Conservation (phyloP, 2,329 filamentous ascomycete species). For the Alternaria metachromatica region DNA sequence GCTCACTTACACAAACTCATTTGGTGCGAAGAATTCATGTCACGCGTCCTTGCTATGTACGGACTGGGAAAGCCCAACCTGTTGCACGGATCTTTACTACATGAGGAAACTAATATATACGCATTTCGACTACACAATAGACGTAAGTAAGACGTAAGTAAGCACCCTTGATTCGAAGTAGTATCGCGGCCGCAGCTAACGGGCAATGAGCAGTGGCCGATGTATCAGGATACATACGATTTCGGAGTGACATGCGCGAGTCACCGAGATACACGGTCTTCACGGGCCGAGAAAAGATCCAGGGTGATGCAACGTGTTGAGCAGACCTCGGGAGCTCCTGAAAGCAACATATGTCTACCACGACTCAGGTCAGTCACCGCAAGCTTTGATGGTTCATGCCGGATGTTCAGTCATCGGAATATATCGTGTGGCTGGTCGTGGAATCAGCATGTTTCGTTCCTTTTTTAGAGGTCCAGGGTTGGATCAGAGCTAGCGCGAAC, state of each 20-base stretch:
- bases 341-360: not conserved
- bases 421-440: not conserved
- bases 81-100: not conserved
- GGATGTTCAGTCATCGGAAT: not conserved
- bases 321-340: not conserved
- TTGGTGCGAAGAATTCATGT: not conserved
- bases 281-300: conserved; percentile 2
- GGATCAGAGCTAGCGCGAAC: conserved; percentile 6
- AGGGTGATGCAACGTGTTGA: conserved; percentile 3
- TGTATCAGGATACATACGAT: not conserved
- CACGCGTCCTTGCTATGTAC: not conserved
- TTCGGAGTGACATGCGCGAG: conserved; percentile 1
- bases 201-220: not conserved
- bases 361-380: conserved; percentile 1
- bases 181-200: not conserved
- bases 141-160: not conserved
- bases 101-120: not conserved
- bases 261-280: not conserved
- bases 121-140: not conserved
- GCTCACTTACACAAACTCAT: conserved; percentile 7
- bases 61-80: not conserved
- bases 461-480: not conserved
- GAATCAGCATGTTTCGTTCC: not conserved
- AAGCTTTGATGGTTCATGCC: not conserved
- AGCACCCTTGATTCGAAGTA: not conserved